phyloP scores from a whole-genome alignment of 805 yeast genomes.

The Wickerhamomyces ciferrii region DNA sequence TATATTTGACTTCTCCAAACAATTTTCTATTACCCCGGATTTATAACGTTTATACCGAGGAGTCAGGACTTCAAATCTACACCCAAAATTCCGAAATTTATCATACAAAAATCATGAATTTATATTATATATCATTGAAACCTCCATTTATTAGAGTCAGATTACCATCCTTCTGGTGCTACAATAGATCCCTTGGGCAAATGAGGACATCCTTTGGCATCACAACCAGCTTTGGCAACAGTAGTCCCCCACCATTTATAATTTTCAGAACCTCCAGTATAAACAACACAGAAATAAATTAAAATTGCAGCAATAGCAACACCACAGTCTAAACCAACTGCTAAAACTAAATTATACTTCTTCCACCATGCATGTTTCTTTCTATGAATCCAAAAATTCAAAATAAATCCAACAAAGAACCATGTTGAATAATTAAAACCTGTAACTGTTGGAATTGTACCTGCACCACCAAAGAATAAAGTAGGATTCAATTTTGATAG shows the following conservation, averaged over 20 bases:
- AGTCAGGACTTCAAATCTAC: too few species aligned
- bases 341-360: not conserved
- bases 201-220: not conserved
- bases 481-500: slow-evolving; percentile 52
- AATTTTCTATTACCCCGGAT: too few species aligned
- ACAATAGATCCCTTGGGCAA: not conserved
- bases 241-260: not conserved
- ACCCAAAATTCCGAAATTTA: too few species aligned
- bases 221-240: not conserved
- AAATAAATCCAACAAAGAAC: not conserved
- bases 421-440: not conserved
- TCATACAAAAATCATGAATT: too few species aligned
- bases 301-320: not conserved
- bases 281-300: not conserved
- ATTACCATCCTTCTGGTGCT: not conserved
- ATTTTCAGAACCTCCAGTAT: not conserved
- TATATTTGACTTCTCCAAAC: too few species aligned
- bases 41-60: too few species aligned
- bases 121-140: too few species aligned
- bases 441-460: slow-evolving; percentile 54
- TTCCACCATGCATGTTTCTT: not conserved
- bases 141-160: too few species aligned
- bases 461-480: slow-evolving; percentile 47
- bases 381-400: not conserved
- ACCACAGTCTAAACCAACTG: not conserved